Conservation (phyloP, 1,284 basidiomycete species). For the Leccinum pallidistipes region DNA sequence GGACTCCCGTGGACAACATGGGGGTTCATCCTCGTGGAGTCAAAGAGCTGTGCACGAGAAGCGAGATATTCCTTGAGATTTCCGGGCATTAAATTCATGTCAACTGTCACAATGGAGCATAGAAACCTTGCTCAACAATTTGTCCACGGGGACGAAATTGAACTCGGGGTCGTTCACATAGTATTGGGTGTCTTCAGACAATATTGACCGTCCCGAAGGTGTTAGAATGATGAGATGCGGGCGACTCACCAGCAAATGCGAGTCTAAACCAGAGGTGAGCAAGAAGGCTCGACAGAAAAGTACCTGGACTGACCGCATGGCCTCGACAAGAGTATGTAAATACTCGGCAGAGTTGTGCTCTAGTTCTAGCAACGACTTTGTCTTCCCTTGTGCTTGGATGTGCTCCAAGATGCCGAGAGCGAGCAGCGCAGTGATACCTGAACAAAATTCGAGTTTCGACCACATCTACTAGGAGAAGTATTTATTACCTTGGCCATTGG, state of each 20-base stretch:
- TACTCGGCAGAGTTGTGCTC: conserved; percentile 90
- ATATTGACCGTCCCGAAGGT: conserved; percentile 1
- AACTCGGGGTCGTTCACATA: conserved; percentile 89
- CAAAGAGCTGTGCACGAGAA: conserved; percentile 77
- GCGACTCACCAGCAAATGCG: conserved; percentile 65
- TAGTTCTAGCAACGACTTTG: conserved; percentile 71
- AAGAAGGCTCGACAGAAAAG: not conserved
- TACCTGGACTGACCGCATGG: conserved; percentile 56
- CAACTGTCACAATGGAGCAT: conserved; percentile 41
- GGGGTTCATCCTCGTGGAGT: conserved; percentile 65
- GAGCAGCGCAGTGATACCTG: conserved; percentile 86
- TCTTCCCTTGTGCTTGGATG: conserved; percentile 73
- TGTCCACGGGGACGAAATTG: conserved; percentile 69
- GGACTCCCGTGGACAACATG: conserved; percentile 78
- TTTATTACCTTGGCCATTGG: conserved; percentile 93
- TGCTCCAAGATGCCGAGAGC: conserved; percentile 92
- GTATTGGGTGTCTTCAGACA: conserved; percentile 70
- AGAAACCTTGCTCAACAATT: conserved; percentile 76
- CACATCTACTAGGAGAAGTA: not conserved
- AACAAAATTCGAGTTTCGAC: conserved; percentile 2
- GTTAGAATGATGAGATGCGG: no score
- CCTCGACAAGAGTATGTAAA: conserved; percentile 86
- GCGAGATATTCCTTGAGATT: conserved; percentile 71
- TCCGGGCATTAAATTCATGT: conserved; percentile 5
- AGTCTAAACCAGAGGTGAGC: conserved; percentile 44